Percentiles rank a stretch among this genome's conserved stretches.
Evolutionary conservation across 2,329 filamentous ascomycete species (phyloP).

Genomic region (Cladosporium sp.): DNA sequence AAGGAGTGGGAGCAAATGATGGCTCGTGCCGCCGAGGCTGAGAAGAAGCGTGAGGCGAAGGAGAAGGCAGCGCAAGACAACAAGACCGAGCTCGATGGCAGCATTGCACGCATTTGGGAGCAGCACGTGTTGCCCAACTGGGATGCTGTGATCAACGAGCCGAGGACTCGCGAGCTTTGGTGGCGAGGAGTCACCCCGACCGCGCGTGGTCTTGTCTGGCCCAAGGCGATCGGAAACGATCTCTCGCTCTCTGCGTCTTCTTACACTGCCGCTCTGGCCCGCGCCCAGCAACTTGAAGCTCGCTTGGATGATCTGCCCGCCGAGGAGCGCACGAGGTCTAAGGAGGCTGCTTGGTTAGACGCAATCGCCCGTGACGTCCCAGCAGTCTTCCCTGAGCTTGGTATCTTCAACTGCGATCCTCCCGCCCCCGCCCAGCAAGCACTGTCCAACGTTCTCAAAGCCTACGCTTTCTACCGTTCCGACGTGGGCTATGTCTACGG

Average conservation of each 20-base stretch:
- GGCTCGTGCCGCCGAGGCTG: conserved; percentile 56
- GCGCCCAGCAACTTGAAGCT: conserved; percentile 60
- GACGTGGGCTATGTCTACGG: conserved; percentile 75
- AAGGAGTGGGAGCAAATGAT: conserved; percentile 84
- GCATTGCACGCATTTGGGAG: conserved; percentile 63
- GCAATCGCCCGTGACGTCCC: conserved; percentile 63
- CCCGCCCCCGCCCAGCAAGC: conserved; percentile 64
- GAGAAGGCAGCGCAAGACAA: conserved; percentile 50
- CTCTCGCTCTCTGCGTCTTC: conserved; percentile 63
- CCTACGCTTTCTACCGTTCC: conserved; percentile 76
- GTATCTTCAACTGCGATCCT: conserved; percentile 59
- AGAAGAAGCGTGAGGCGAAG: conserved; percentile 47
- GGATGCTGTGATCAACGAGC: conserved; percentile 65
- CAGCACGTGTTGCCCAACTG: conserved; percentile 72
- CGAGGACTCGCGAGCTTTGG: conserved; percentile 71
- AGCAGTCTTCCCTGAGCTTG: conserved; percentile 65
- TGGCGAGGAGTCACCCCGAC: conserved; percentile 74
- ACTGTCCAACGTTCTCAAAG: conserved; percentile 68
- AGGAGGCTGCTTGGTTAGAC: conserved; percentile 58
- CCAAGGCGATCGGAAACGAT: conserved; percentile 68
- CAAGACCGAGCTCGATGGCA: conserved; percentile 44
- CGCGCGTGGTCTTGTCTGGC: conserved; percentile 66
- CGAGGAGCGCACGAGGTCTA: conserved; percentile 45
- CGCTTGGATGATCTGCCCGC: conserved; percentile 45
- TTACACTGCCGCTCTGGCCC: conserved; percentile 65